Conservation (phyloP, 2,329 filamentous ascomycete species). For the Tolypocladium cylindrosporum region DNA sequence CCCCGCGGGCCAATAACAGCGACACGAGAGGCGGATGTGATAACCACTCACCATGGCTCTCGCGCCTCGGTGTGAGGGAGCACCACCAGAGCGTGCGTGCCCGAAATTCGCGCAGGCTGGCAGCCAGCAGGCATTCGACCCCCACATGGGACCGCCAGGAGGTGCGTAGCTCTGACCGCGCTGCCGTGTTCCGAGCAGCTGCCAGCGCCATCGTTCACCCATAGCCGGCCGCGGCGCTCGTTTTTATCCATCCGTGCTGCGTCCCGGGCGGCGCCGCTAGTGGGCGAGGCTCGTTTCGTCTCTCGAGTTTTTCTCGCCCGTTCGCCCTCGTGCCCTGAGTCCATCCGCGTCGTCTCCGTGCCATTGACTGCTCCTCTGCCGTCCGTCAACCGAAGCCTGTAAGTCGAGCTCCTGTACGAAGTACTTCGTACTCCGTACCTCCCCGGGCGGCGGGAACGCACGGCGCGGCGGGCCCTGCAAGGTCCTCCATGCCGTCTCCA, state of each 20-base stretch:
- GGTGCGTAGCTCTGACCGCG: too few species aligned
- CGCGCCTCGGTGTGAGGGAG: background rate
- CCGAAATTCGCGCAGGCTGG: background rate
- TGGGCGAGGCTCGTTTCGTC: background rate
- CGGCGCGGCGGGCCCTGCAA: background rate
- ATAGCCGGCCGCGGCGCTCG: too few species aligned
- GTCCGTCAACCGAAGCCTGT: background rate
- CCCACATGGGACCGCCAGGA: background rate
- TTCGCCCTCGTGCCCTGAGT: background rate
- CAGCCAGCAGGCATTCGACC: background rate
- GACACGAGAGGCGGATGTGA: background rate
- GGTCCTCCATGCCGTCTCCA: background rate
- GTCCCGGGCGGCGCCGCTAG: background rate
- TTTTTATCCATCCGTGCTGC: background rate
- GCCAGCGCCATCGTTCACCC: background rate
- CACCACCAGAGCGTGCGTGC: background rate
- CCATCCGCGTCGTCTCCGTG: background rate
- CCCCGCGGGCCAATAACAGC: background rate
- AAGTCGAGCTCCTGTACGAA: background rate
- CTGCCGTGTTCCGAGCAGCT: background rate
- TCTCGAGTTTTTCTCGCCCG: background rate
- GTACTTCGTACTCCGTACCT: too few species aligned
- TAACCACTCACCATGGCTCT: background rate
- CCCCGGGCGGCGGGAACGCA: background rate
- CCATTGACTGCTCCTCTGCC: background rate